These are phyloP conservation scores for Sporothrix dimorphospora DNA, from an alignment of 2,329 filamentous ascomycete genomes.

Conservation along the genomic window DNA sequence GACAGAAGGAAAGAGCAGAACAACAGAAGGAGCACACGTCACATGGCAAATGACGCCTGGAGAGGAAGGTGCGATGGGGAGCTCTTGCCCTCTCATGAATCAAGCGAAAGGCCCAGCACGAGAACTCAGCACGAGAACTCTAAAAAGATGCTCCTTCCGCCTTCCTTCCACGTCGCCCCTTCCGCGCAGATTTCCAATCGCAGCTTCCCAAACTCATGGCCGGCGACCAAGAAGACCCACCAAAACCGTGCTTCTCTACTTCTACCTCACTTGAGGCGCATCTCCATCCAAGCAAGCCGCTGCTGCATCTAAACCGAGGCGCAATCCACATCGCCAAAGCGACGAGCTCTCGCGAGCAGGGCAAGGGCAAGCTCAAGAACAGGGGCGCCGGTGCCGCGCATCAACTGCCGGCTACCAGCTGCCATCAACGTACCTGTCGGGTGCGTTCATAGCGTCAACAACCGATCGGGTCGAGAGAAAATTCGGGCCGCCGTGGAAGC, in stretches of 20 bases:
- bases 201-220: not conserved
- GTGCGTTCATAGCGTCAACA: conserved; percentile 55
- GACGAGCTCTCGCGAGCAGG: not conserved
- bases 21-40: not conserved
- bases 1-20: not conserved
- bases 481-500: not conserved
- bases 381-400: not conserved
- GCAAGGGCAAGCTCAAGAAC: not conserved
- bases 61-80: not conserved
- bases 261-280: conserved; percentile 17
- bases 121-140: too few species aligned
- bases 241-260: not conserved
- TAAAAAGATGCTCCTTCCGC: not conserved
- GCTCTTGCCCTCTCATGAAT: not conserved
- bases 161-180: not conserved
- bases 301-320: not conserved
- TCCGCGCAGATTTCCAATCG: not conserved
- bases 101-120: not conserved
- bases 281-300: not conserved
- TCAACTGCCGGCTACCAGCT: not conserved
- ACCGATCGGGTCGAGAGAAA: not conserved
- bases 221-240: not conserved
- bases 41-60: not conserved
- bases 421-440: conserved; percentile 50
- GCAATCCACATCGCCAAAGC: not conserved